Evolutionary conservation across 345 rosid genomes (phyloP).

Genomic region (Euphorbia peplus): DNA sequence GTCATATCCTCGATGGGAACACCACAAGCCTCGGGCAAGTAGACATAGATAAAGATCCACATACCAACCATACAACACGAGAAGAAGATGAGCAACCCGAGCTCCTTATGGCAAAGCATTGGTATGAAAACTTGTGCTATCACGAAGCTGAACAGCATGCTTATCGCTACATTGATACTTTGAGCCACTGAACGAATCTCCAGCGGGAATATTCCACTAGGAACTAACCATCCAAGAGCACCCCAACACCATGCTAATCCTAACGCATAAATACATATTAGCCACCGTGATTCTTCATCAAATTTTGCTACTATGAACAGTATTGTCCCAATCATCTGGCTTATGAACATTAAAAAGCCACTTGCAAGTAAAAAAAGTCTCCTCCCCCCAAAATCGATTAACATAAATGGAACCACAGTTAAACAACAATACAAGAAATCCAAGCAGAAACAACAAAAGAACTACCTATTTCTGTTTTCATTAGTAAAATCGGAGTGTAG

Average conservation of each 20-base stretch:
- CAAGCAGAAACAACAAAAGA: conserved; percentile 22
- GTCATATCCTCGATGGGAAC: conserved; percentile 37
- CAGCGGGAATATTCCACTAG: conserved; percentile 55
- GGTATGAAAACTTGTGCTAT: conserved; percentile 57
- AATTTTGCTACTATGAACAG: conserved; percentile 44
- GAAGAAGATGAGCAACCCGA: conserved; percentile 49
- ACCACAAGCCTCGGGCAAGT: conserved; percentile 43
- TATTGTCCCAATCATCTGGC: too few species aligned
- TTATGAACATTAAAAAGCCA: too few species aligned
- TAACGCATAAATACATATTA: too few species aligned
- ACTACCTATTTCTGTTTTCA: conserved; percentile 15
- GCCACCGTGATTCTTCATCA: too few species aligned
- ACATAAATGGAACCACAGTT: too few species aligned
- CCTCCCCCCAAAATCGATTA: conserved; percentile 14
- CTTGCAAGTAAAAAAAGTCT: too few species aligned
- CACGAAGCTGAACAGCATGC: conserved; percentile 55
- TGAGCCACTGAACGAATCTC: conserved; percentile 65
- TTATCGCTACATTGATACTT: conserved; percentile 43
- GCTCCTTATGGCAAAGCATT: conserved; percentile 51
- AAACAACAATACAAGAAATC: conserved; percentile 30
- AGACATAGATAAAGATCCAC: conserved; percentile 37
- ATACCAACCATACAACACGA: conserved; percentile 37
- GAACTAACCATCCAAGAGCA: conserved; percentile 63
- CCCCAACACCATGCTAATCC: conserved; percentile 77
- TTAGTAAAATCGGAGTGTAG: conserved; percentile 39